Evolutionary conservation across 345 rosid species (phyloP).

Genomic region (Draba incana): DNA sequence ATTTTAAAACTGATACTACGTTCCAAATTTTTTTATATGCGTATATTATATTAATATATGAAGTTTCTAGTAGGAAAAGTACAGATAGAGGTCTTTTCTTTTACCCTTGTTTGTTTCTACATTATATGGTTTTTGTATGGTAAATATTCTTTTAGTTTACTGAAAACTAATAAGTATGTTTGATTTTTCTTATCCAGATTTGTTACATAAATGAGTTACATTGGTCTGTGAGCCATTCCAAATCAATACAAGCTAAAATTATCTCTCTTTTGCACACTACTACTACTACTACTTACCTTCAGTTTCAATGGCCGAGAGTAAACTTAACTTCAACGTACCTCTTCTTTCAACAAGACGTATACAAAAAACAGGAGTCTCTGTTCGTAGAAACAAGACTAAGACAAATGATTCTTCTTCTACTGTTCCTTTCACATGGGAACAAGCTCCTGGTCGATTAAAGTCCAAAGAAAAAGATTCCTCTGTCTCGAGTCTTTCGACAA

Average conservation of each 20-base stretch:
- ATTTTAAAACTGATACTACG: too few relatives aligned
- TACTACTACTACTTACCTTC: not conserved
- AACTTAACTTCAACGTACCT: constrained; percentile 73
- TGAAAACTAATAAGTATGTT: constrained; percentile 1
- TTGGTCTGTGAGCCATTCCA: constrained; percentile 20
- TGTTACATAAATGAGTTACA: constrained; percentile 12
- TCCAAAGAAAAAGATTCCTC: constrained; percentile 35
- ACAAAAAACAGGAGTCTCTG: constrained; percentile 44
- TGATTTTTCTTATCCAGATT: constrained; percentile 4
- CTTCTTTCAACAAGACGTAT: constrained; percentile 81
- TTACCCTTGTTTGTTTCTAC: constrained; percentile 27
- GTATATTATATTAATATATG: constrained; percentile 14
- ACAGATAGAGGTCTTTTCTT: constrained; percentile 2
- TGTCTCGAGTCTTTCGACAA: not conserved
- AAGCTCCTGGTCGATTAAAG: constrained; percentile 75
- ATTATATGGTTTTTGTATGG: constrained; percentile 16
- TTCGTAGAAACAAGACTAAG: constrained; percentile 38
- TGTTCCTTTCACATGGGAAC: constrained; percentile 91
- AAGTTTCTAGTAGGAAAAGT: constrained; percentile 16
- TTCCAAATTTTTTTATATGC: too few relatives aligned
- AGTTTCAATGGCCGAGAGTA: constrained; percentile 67
- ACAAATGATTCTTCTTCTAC: constrained; percentile 40
- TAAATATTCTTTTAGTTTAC: not conserved
- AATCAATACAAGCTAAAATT: not conserved
- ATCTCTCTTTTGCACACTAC: not conserved